Conservation (phyloP, 1,284 basidiomycete species). For the Inonotus hispidus region DNA sequence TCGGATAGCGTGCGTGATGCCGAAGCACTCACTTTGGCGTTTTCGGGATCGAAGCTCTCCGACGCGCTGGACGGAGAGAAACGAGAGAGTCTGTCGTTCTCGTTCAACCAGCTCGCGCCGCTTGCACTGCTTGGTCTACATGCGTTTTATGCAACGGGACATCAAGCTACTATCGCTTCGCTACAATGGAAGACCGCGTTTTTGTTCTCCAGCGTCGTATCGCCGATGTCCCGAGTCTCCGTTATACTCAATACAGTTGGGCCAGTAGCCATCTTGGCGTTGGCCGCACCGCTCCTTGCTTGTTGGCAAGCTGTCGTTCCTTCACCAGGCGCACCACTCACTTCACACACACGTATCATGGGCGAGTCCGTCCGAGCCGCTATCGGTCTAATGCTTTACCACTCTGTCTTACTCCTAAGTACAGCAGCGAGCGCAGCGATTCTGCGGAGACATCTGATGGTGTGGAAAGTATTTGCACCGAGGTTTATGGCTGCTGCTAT, state of each 20-base stretch:
- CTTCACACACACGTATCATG: slow-evolving; percentile 24
- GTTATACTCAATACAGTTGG: slow-evolving; percentile 82
- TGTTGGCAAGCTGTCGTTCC: slow-evolving; percentile 84
- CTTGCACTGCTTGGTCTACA: slow-evolving; percentile 73
- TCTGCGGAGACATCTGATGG: slow-evolving; percentile 90
- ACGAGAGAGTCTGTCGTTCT: slow-evolving; percentile 33
- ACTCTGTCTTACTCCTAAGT: slow-evolving; percentile 60
- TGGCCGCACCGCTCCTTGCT: slow-evolving; percentile 69
- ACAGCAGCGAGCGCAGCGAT: slow-evolving; percentile 71
- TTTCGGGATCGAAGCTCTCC: slow-evolving; percentile 42
- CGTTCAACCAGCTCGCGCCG: slow-evolving; percentile 66
- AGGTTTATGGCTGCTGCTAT: slow-evolving; percentile 78
- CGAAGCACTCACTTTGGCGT: slow-evolving; percentile 45
- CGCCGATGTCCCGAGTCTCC: slow-evolving; percentile 71
- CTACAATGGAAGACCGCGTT: slow-evolving; percentile 98
- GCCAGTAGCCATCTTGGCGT: slow-evolving; percentile 56
- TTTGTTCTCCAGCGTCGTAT: slow-evolving; percentile 60
- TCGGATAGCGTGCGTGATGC: slow-evolving; percentile 78
- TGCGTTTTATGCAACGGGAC: slow-evolving; percentile 85
- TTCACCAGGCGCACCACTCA: not conserved
- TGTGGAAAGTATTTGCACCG: slow-evolving; percentile 98
- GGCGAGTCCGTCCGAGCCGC: slow-evolving; percentile 43
- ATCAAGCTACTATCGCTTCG: slow-evolving; percentile 84
- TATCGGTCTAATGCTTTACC: slow-evolving; percentile 68
- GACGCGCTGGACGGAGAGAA: slow-evolving; percentile 33